Conservation (phyloP, 345 rosid species). For the Lepidium aucheri region DNA sequence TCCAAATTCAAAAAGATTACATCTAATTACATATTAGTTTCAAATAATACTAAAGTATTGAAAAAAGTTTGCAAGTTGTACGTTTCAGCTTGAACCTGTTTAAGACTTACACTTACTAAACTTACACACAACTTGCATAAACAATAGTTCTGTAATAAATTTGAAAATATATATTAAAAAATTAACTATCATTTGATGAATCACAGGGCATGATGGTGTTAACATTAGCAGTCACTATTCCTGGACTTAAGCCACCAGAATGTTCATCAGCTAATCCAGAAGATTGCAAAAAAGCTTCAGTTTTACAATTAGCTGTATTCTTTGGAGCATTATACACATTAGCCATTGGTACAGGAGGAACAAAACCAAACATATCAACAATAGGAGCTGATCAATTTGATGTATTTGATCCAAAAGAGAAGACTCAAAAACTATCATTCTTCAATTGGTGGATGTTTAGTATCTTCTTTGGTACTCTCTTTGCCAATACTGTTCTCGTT, state of each 20-base stretch:
- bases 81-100: background rate
- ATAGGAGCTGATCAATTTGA: conserved; percentile 95
- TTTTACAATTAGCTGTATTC: conserved; percentile 51
- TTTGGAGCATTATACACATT: conserved; percentile 70
- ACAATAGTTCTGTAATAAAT: background rate
- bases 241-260: conserved; percentile 53
- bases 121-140: background rate
- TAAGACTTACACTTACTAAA: background rate
- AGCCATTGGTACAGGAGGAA: conserved; percentile 79
- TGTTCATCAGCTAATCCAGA: conserved; percentile 32
- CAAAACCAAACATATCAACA: conserved; percentile 90
- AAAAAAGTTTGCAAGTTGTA: background rate
- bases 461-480: conserved; percentile 78
- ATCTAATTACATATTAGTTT: background rate
- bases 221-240: conserved; percentile 62
- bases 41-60: background rate
- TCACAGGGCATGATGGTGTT: conserved; percentile 70
- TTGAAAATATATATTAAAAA: background rate
- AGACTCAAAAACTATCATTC: conserved; percentile 68
- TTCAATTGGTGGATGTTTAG: conserved; percentile 99
- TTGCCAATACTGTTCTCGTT: conserved; percentile 74
- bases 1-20: too few species aligned
- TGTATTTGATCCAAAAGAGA: conserved; percentile 69
- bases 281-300: conserved; percentile 50
- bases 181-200: background rate